Base-by-base conservation (phyloP, 306 rosid species). In the Sechiopsis laciniata region DNA sequence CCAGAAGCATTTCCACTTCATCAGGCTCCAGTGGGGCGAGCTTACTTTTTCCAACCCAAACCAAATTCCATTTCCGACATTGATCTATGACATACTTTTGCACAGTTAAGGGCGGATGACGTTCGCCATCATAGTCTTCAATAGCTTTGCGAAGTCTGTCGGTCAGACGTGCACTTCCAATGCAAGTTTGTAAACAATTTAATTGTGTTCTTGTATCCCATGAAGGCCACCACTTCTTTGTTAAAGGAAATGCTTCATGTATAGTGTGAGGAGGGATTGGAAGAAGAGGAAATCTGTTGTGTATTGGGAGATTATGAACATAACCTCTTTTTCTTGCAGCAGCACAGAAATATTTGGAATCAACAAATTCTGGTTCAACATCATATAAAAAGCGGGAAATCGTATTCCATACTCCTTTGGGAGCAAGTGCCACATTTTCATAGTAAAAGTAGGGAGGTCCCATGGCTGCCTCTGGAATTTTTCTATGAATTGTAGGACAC, bases 21-120 rank as follows among this genome's bases (percentile, higher is more conserved):
- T 91, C 99, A 2, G 92, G 88, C 80, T 95, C 99, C 15, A 94
- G 84, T 0, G 99, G 99, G 77, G 99, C 99, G 67, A 88, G 88
- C 83, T 94, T 94, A 55, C 91, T 94, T 81, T 86, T 88, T 61
- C 97, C 98, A n/a, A 94, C 98, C 98, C 98, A 94, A 26, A 94
- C 95, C 67, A 94, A 82, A 79, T 94, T 94, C 98, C 98, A 94
- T 74, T 88, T 94, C 64, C 97, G 84, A 53, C 98, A 94, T 75
- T 94, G 84, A 5, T 91, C 82, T 3, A 91, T 73, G 21, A 94
- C 92, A 75, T 66, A 86, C 72, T 85, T 88, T 17, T 85, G 91
- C n/a, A 83, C 83, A 8, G 22, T 8, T 10, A 61, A 74, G 15
- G 97, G 88, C 1, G 96, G 97, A n/a, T 76, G 85, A 13, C 74